Conservation (phyloP, 2,329 filamentous ascomycete genomes). For the Aspergillus intermedius region DNA sequence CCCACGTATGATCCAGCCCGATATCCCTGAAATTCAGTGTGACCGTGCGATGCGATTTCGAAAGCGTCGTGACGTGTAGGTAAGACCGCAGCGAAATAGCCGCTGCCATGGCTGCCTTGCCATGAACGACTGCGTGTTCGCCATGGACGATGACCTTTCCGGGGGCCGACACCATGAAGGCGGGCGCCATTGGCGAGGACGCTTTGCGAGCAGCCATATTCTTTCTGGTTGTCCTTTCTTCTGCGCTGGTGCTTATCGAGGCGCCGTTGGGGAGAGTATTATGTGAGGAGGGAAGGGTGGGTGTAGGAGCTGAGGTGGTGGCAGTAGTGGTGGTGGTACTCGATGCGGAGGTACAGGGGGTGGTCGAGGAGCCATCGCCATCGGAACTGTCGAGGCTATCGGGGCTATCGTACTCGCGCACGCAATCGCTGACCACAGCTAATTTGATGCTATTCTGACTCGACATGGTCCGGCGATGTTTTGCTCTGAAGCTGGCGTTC, state of each 20-base stretch:
- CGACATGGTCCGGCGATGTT: not conserved
- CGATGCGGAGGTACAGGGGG: constrained; percentile 12
- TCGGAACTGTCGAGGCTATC: constrained; percentile 20
- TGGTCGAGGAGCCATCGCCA: constrained; percentile 18
- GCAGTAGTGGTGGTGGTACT: constrained; percentile 15
- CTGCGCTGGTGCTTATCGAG: no score
- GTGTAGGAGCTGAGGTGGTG: constrained; percentile 4
- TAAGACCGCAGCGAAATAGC: constrained; percentile 94
- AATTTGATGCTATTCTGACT: no score
- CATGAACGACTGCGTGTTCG: constrained; percentile 95
- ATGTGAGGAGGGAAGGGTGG: not conserved
- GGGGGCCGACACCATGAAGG: constrained; percentile 96
- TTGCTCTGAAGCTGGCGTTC: constrained; percentile 22
- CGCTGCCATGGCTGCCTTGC: constrained; percentile 92
- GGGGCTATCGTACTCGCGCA: constrained; percentile 13
- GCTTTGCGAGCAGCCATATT: constrained; percentile 29
- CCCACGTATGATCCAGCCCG: constrained; percentile 82
- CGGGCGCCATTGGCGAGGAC: constrained; percentile 62
- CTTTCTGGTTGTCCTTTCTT: constrained; percentile 3
- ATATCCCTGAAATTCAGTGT: constrained; percentile 88
- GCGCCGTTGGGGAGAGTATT: not conserved
- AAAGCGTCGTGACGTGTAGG: constrained; percentile 87
- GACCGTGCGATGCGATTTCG: constrained; percentile 83
- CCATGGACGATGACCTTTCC: constrained; percentile 98
- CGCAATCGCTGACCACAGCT: constrained; percentile 7